Percentiles rank a stretch among this genome's conserved stretches.
phyloP scores from a whole-genome alignment of 371 early-diverging fungal genomes.

The Apophysomyces sp. region DNA sequence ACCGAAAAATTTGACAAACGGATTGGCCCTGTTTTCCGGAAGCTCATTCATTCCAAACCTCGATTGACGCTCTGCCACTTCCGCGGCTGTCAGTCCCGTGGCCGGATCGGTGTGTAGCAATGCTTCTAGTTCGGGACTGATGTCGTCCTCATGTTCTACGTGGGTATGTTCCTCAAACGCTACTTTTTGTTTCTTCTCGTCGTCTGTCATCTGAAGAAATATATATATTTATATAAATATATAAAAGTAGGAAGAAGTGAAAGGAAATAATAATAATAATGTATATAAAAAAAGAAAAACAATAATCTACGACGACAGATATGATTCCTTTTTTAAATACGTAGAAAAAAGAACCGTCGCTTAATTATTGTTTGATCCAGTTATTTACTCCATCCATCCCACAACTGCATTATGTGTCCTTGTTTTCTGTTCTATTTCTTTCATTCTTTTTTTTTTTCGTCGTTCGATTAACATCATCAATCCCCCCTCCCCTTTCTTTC shows the following conservation, averaged over 20 bases:
- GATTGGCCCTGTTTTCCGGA: conserved; percentile 78
- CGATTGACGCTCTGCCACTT: conserved; percentile 55
- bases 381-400: neutral
- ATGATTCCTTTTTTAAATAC: neutral
- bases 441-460: too few relatives aligned
- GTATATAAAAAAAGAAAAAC: neutral
- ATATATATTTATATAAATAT: neutral
- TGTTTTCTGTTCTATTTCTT: too few relatives aligned
- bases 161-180: conserved; percentile 32
- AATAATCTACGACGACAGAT: neutral
- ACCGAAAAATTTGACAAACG: conserved; percentile 81
- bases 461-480: neutral
- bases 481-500: neutral
- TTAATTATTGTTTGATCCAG: conserved; percentile 3
- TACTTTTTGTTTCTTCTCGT: conserved; percentile 19
- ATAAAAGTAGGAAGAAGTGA: neutral
- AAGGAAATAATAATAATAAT: neutral
- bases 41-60: conserved; percentile 72
- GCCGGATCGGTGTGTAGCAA: conserved; percentile 67
- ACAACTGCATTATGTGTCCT: neutral
- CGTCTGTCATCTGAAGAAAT: neutral
- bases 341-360: neutral
- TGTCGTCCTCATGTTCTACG: conserved; percentile 55
- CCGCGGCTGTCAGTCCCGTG: conserved; percentile 55
- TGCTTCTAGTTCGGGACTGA: conserved; percentile 69